Evolutionary conservation across 768 basidiomycete genomes (phyloP).

Genomic region (Boletus sp.): DNA sequence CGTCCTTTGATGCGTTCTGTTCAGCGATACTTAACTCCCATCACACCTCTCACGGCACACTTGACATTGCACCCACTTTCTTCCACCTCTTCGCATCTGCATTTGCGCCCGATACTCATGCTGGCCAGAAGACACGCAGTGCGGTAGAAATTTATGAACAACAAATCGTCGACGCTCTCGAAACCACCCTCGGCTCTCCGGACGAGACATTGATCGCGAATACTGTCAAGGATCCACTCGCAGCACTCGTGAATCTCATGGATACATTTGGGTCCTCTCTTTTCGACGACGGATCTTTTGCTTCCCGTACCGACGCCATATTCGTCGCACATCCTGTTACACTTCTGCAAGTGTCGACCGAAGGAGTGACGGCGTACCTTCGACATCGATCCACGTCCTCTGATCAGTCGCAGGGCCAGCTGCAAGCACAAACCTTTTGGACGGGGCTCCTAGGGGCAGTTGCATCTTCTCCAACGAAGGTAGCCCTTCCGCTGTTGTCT

Average conservation of each 20-base stretch:
- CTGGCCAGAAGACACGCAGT: conserved; percentile 9
- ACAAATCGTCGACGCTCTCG: conserved; percentile 26
- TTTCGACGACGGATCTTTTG: conserved; percentile 43
- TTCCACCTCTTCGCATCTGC: conserved; percentile 45
- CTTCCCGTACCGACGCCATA: conserved; percentile 45
- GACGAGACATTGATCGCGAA: background rate
- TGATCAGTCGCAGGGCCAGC: conserved; percentile 4
- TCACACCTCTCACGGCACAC: background rate
- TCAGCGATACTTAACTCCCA: conserved; percentile 9
- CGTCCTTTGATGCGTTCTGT: conserved; percentile 47
- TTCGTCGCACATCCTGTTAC: conserved; percentile 37
- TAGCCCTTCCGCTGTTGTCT: conserved; percentile 41
- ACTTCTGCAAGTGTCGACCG: conserved; percentile 41
- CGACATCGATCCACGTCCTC: conserved; percentile 14
- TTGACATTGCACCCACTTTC: conserved; percentile 41
- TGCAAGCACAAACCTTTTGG: conserved; percentile 22
- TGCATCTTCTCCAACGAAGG: conserved; percentile 30
- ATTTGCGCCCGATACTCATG: conserved; percentile 26
- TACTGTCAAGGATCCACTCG: conserved; percentile 23
- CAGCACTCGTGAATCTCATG: conserved; percentile 40
- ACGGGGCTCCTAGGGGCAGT: conserved; percentile 41
- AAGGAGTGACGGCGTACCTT: conserved; percentile 54
- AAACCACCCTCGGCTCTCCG: conserved; percentile 9
- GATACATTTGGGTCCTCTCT: conserved; percentile 51
- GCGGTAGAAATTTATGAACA: conserved; percentile 17